Evolutionary conservation across 768 basidiomycete species (phyloP).

Genomic region (Amanita rubescens): DNA sequence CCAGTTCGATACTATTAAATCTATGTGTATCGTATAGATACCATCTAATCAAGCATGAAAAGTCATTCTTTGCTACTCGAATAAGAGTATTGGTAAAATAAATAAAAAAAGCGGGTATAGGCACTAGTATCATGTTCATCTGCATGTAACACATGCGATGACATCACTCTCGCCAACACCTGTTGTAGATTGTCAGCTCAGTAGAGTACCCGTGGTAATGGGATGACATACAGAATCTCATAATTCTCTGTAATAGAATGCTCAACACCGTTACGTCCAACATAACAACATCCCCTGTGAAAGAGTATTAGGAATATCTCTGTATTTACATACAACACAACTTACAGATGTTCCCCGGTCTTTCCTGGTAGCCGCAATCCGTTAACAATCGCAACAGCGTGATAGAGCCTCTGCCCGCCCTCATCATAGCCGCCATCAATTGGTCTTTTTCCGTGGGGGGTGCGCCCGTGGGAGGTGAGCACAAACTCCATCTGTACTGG

Average conservation of each 20-base stretch:
- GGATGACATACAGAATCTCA: conserved; percentile 37
- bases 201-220: not conserved
- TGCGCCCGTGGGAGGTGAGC: conserved; percentile 46
- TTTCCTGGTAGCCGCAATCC: conserved; percentile 66
- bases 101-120: not conserved
- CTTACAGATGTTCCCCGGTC: conserved; percentile 59
- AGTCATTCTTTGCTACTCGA: too few relatives aligned
- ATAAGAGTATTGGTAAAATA: too few relatives aligned
- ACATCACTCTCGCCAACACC: not conserved
- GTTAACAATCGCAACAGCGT: conserved; percentile 48
- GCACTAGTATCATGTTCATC: too few relatives aligned
- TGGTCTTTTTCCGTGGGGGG: conserved; percentile 50
- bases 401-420: conserved; percentile 56
- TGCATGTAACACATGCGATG: not conserved
- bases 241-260: conserved; percentile 32
- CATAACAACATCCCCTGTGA: conserved; percentile 33
- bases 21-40: too few relatives aligned
- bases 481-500: conserved; percentile 71
- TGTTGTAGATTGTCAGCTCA: not conserved
- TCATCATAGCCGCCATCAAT: conserved; percentile 77
- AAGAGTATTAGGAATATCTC: not conserved
- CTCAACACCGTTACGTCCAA: conserved; percentile 41
- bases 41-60: too few relatives aligned
- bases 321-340: not conserved
- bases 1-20: too few relatives aligned